Evolutionary conservation across 305 asterid genomes (phyloP), one percentile per base, ranked within the genome.

Genomic region (Rubia peregrina): DNA sequence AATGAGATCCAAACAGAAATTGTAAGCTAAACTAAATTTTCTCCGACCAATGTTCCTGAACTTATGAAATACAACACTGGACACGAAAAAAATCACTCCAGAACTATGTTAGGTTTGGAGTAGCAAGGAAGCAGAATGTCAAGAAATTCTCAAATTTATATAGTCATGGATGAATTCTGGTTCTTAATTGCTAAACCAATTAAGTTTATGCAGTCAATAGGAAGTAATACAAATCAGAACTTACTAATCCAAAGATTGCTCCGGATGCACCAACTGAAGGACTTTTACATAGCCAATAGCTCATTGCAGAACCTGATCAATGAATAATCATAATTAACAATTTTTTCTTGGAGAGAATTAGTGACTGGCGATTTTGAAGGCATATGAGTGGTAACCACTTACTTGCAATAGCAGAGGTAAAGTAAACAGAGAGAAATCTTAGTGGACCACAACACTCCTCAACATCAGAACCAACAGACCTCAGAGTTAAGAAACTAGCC

Each of bases 231-330:
- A 10, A 43, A 68, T 61, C 30, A 61, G 46, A 69, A 53, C 74
- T 85, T 81, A 92, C 98, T 82, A 92, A 77, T 85, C 98, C 97
- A 76, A 85, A 92, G 67, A 90, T 90, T 76, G 98, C 98, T 74
- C 98, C 95, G 0, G 96, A 89, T 78, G 98, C 94, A 67, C 97
- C 98, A 70, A 90, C 96, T 26, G 98, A 87, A 67, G 98, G 89
- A 76, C 88, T 83, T 80, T 82, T 89, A 75, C 83, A 81, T 74
- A 89, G 78, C 88, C 86, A 80, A 81, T 93, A 90, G 74, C 97
- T 93, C 93, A 82, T 80, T 72, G 89, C 80, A 53, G 95, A 81
- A 85, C 97, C 97, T 92, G 87, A 82, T 76, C 74, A 76, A 80
- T 51, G 74, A 68, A 67, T 55, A 71, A 68, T 80, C 53, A 74